phyloP scores from a whole-genome alignment of 2,329 filamentous ascomycete species.

The Venturia aucupariae region DNA sequence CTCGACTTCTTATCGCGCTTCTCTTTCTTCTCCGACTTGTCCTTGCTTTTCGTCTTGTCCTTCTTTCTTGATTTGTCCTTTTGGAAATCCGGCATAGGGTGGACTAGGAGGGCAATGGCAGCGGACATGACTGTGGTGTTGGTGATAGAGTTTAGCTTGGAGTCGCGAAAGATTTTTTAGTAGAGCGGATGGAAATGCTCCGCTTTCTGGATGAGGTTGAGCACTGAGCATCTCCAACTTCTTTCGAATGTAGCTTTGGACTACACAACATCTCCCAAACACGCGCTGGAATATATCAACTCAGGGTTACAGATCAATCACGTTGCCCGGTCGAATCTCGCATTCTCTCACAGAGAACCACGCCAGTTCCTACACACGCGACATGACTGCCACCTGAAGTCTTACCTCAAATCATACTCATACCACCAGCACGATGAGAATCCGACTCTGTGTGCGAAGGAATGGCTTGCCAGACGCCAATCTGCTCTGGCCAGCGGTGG shows the following conservation, averaged over 20 bases:
- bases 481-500: constrained; percentile 30
- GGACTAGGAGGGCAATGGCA: not conserved
- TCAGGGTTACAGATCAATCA: not conserved
- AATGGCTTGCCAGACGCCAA: constrained; percentile 27
- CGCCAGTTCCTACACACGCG: not conserved
- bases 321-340: not conserved
- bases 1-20: constrained; percentile 16
- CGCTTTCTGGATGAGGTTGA: not conserved
- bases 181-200: not conserved
- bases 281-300: not conserved
- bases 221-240: not conserved
- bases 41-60: constrained; percentile 11
- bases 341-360: not conserved
- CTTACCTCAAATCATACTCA: constrained; percentile 13
- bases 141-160: not conserved
- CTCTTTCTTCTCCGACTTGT: constrained; percentile 16
- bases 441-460: constrained; percentile 29
- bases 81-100: not conserved
- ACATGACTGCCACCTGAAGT: not conserved
- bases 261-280: not conserved
- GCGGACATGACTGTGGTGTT: constrained; percentile 2
- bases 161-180: constrained; percentile 11
- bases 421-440: constrained; percentile 22
- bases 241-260: not conserved
- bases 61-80: not conserved